phyloP scores from a whole-genome alignment of 116 monocot species.

The Zostera marina region DNA sequence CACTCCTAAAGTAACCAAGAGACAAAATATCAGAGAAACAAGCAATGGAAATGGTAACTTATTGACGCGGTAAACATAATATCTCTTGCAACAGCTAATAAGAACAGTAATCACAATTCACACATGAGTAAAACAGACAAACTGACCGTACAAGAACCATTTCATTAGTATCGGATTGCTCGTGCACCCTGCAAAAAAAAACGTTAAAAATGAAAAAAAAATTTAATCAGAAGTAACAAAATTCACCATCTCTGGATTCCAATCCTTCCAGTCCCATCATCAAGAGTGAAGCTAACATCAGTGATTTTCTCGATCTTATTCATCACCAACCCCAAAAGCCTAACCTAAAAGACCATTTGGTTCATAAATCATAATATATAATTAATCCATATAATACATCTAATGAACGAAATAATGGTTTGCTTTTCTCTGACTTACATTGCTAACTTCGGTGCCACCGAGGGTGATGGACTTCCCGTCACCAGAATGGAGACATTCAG shows the following conservation, averaged over 20 bases:
- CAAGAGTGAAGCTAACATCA: constrained; percentile 72
- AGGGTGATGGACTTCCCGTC: constrained; percentile 82
- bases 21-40: background rate
- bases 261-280: constrained; percentile 82
- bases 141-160: constrained; percentile 55
- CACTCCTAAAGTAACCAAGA: constrained; percentile 28
- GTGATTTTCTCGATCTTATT: constrained; percentile 75
- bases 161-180: constrained; percentile 55
- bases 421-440: constrained; percentile 15
- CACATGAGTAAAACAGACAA: background rate
- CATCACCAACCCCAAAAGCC: constrained; percentile 53
- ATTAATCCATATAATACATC: background rate
- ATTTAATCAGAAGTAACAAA: background rate
- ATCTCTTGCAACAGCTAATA: no score
- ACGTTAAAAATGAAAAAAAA: background rate
- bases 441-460: constrained; percentile 64
- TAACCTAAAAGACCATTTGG: constrained; percentile 35
- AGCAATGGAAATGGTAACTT: background rate
- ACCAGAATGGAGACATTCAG: constrained; percentile 47
- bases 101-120: background rate
- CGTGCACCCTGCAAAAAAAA: constrained; percentile 40
- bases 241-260: constrained; percentile 67
- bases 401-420: background rate
- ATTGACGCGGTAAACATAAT: background rate
- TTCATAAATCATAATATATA: background rate